Conservation (phyloP, 169 alveolate species). For the Cryptosporidium meleagridis region DNA sequence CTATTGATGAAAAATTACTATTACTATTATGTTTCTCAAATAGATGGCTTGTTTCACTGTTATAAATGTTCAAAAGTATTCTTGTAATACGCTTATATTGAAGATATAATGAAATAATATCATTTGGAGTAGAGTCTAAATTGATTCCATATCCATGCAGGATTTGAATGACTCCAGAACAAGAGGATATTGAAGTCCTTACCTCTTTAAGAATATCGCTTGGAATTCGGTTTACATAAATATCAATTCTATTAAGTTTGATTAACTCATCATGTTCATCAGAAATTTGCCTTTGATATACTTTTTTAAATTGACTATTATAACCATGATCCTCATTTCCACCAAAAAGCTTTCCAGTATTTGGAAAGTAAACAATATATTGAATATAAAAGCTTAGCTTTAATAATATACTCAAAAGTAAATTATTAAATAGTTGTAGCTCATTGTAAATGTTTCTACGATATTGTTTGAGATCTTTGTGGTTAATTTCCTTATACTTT, state of each 20-base stretch:
- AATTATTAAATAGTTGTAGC: slow-evolving; percentile 7
- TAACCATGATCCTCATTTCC: neutral
- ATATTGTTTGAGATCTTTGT: neutral
- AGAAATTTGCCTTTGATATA: neutral
- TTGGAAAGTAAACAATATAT: slow-evolving; percentile 48
- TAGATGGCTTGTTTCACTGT: neutral
- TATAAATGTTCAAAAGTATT: slow-evolving; percentile 17
- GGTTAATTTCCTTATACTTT: neutral
- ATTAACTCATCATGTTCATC: neutral
- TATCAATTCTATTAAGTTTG: slow-evolving; percentile 24
- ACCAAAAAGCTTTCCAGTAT: slow-evolving; percentile 28
- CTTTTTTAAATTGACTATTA: neutral
- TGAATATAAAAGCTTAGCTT: slow-evolving; percentile 28
- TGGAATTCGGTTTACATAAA: slow-evolving; percentile 25
- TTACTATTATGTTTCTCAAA: neutral
- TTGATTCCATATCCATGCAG: slow-evolving; percentile 6
- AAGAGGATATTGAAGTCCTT: slow-evolving; percentile 18
- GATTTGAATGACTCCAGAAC: neutral
- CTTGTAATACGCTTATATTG: slow-evolving; percentile 30
- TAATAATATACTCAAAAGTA: neutral
- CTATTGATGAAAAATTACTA: neutral
- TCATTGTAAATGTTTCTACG: slow-evolving; percentile 18
- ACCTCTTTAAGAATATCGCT: neutral
- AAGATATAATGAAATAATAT: slow-evolving; percentile 16
- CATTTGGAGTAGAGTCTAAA: slow-evolving; percentile 22